phyloP scores from a whole-genome alignment of 2,329 filamentous ascomycete species.

The Chaetomiaceae sp. region DNA sequence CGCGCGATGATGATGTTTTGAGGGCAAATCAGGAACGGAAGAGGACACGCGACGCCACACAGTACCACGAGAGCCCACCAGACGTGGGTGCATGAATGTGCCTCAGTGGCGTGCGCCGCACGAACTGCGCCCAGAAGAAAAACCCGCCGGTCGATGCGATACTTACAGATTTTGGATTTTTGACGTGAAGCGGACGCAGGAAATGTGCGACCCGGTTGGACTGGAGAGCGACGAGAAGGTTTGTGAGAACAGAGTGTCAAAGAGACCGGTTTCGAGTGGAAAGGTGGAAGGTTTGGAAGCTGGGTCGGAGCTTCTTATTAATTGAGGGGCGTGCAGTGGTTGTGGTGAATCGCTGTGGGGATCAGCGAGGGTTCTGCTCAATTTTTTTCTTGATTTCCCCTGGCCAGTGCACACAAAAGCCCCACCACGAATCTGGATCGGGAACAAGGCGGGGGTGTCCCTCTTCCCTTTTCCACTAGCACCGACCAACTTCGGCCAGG shows the following conservation, averaged over 20 bases:
- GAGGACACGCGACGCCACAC: conserved; percentile 3
- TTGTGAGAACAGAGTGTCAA: conserved; percentile 5
- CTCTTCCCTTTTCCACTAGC: not conserved
- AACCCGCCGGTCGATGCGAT: not conserved
- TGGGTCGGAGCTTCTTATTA: conserved; percentile 21
- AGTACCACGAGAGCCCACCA: no score
- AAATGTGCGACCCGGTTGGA: conserved; percentile 1
- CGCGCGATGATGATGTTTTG: not conserved
- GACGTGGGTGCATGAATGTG: no score
- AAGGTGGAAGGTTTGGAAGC: conserved; percentile 12
- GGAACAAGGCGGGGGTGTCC: not conserved
- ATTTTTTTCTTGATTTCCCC: conserved; percentile 23
- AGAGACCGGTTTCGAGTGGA: not conserved
- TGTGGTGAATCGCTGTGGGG: conserved; percentile 21
- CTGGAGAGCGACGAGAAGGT: not conserved
- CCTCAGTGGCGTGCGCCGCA: no score
- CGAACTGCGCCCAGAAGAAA: not conserved
- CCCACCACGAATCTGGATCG: not conserved
- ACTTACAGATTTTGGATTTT: conserved; percentile 5
- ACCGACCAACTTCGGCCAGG: not conserved
- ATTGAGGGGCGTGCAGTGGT: conserved; percentile 21
- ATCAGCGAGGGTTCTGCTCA: conserved; percentile 23
- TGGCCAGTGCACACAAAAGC: conserved; percentile 21
- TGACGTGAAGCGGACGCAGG: not conserved
- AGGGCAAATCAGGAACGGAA: not conserved